Evolutionary conservation across 805 yeast genomes (phyloP), one percentile per base, ranked within the genome.

Genomic region (Spathaspora girioi): DNA sequence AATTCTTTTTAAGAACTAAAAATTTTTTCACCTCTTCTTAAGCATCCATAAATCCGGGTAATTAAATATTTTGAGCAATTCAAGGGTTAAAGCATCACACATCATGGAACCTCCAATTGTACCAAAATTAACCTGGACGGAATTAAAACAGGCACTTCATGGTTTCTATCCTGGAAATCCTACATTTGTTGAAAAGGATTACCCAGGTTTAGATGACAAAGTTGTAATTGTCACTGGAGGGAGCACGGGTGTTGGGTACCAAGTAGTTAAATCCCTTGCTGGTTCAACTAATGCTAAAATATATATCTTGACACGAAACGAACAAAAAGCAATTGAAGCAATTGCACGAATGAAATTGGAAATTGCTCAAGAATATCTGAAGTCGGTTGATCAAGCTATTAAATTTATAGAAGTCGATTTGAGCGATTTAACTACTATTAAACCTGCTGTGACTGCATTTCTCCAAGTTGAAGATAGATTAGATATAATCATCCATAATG

Each of bases 381-480:
- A 47, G 14, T n/a, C 23, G 23, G 38, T 18, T 10, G 52, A 57
- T 27, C 6, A 18, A 11, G 14, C 46, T 9, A 31, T 54, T 42
- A 52, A 52, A 45, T 53, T 61, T 18, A 57, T 70, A 10, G 54
- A 56, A 15, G 58, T 65, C 45, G 79, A 76, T 52, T 69, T 69
- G 52, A 55, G 67, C 31, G 83, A 81, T 56, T 60, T 81, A 51
- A 50, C 66, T 6, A 67, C 77, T 2, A 63, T 79, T 46, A 67
- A 65, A 53, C 63, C 70, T 0, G 80, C 71, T 0, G 68, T 65
- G 7, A 59, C 58, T 3, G 55, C 61, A 27, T 54, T 75, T 31
- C 42, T 49, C 4, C 7, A 11, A 3, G 12, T 14, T 26, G 54
- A 55, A 29, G 18, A 43, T 11, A 54, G 63, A 42, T 47, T 61